phyloP scores from a whole-genome alignment of 352 stramenopile species.

The Plasmopara muralis region DNA sequence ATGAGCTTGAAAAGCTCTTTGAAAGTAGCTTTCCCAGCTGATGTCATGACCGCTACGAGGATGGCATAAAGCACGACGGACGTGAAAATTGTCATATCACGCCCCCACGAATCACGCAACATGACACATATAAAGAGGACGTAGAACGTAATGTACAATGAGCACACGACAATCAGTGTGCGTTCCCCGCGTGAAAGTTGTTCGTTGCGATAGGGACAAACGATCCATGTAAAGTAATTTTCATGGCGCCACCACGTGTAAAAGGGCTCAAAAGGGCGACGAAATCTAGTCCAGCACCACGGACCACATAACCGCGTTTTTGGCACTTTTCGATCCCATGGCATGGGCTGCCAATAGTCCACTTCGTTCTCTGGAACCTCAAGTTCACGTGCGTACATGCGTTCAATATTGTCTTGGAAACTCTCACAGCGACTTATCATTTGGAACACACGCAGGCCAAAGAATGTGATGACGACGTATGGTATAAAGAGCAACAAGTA shows the following conservation, averaged over 20 bases:
- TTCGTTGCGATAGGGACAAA: slow-evolving; percentile 65
- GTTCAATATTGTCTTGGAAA: slow-evolving; percentile 54
- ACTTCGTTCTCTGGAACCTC: slow-evolving; percentile 53
- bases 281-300: slow-evolving; percentile 67
- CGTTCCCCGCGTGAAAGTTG: slow-evolving; percentile 45
- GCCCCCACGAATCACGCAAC: slow-evolving; percentile 37
- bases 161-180: slow-evolving; percentile 58
- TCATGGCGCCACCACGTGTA: slow-evolving; percentile 75
- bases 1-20: slow-evolving; percentile 80
- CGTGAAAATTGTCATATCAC: slow-evolving; percentile 31
- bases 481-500: slow-evolving; percentile 58
- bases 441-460: slow-evolving; percentile 54
- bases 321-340: slow-evolving; percentile 66
- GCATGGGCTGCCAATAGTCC: slow-evolving; percentile 66
- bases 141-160: slow-evolving; percentile 73
- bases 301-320: slow-evolving; percentile 53
- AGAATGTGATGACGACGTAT: slow-evolving; percentile 45
- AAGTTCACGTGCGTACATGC: slow-evolving; percentile 46
- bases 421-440: slow-evolving; percentile 56
- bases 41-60: slow-evolving; percentile 40
- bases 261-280: slow-evolving; percentile 53
- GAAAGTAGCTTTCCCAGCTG: slow-evolving; percentile 58
- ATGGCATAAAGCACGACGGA: slow-evolving; percentile 49
- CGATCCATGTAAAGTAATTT: slow-evolving; percentile 77
- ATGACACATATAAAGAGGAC: slow-evolving; percentile 63